Percentiles rank a stretch among this genome's conserved stretches.
phyloP scores from a whole-genome alignment of 768 basidiomycete species.

The Xerocomellus chrysenteron region DNA sequence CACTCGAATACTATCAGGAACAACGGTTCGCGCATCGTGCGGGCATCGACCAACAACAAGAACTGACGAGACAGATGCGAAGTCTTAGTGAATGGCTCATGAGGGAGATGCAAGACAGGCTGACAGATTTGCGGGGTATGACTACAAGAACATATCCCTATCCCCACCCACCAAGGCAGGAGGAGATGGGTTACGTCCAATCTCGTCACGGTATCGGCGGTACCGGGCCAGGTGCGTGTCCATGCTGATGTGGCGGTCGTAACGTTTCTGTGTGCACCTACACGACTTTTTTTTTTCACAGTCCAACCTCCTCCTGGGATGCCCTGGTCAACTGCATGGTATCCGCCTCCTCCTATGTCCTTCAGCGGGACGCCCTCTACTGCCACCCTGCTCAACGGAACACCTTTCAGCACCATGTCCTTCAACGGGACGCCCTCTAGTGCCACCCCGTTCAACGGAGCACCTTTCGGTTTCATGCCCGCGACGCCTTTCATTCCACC shows the following conservation, averaged over 20 bases:
- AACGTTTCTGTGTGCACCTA: too few species aligned
- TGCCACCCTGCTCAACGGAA: neutral
- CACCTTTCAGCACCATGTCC: neutral
- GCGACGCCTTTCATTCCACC: neutral
- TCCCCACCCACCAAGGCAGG: neutral
- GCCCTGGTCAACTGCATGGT: neutral
- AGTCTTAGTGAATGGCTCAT: constrained; percentile 6
- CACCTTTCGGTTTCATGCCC: neutral
- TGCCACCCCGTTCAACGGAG: neutral
- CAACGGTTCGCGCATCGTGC: constrained; percentile 1
- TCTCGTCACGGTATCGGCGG: neutral
- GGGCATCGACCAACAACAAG: constrained; percentile 4
- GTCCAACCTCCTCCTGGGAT: neutral
- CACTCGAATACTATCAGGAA: neutral
- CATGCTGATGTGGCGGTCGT: neutral
- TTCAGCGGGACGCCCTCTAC: neutral
- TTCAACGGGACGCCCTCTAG: neutral
- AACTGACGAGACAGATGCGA: neutral
- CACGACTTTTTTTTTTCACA: neutral
- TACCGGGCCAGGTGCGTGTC: neutral
- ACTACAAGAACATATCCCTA: neutral
- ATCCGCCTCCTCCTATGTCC: neutral
- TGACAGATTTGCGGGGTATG: neutral
- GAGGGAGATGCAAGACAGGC: constrained; percentile 7
- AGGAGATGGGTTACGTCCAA: neutral